phyloP scores from a whole-genome alignment of 2,329 filamentous ascomycete genomes.

The Fusarium sp. region DNA sequence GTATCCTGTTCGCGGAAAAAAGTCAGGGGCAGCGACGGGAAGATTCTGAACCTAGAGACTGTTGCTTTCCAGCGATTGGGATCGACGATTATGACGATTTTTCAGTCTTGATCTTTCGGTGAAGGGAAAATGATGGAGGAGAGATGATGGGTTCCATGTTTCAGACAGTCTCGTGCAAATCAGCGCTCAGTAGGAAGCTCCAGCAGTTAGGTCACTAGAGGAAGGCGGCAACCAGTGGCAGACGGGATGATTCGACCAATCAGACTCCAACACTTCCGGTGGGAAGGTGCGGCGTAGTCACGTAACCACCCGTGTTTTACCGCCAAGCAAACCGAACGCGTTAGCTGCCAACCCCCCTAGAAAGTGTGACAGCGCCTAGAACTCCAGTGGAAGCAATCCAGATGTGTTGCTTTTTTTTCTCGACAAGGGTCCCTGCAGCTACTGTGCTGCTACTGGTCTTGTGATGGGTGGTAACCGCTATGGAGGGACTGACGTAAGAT shows the following conservation, averaged over 20 bases:
- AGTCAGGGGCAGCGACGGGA: constrained; percentile 15
- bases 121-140: constrained; percentile 11
- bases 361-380: constrained; percentile 23
- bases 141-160: constrained; percentile 1
- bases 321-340: background rate
- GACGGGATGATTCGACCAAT: background rate
- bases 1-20: background rate
- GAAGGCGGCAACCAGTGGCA: constrained; percentile 7
- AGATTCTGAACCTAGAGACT: constrained; percentile 15
- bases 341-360: background rate
- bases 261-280: background rate
- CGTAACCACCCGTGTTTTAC: background rate
- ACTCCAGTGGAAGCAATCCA: constrained; percentile 15
- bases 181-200: background rate
- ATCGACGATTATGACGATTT: constrained; percentile 31
- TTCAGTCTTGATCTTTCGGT: constrained; percentile 13
- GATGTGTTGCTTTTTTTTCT: background rate
- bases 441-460: background rate
- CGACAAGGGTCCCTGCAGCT: constrained; percentile 20
- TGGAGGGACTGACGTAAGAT: background rate
- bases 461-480: background rate
- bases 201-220: background rate
- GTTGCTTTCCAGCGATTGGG: constrained; percentile 3
- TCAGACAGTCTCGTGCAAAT: background rate
- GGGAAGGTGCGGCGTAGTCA: background rate